These are phyloP conservation scores for Paratinospora sagittata DNA, from an alignment of 164 flowering plant genomes.

Conservation along the genomic window DNA sequence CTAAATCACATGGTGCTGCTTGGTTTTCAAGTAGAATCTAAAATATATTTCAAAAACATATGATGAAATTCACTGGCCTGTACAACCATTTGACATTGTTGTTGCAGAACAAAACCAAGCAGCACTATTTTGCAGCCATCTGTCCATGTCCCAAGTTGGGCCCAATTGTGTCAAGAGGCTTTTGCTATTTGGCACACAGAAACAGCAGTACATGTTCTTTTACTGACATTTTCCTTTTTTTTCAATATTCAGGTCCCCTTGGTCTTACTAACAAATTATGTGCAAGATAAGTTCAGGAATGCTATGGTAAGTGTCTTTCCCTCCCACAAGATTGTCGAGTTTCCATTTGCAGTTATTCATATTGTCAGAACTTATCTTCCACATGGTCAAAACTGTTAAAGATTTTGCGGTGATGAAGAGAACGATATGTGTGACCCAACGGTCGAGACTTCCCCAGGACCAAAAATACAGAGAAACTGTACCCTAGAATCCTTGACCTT, in stretches of 20 bases:
- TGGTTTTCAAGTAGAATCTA: too few relatives aligned
- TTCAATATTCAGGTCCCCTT: slow-evolving; percentile 62
- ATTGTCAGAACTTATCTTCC: not conserved
- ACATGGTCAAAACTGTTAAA: not conserved
- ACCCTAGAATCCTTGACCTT: not conserved
- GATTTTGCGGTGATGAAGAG: not conserved
- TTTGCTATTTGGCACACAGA: not conserved
- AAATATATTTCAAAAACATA: too few relatives aligned
- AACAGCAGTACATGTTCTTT: not conserved
- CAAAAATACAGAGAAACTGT: not conserved
- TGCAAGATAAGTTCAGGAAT: slow-evolving; percentile 65
- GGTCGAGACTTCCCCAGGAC: not conserved
- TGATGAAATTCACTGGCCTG: too few relatives aligned
- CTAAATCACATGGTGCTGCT: too few relatives aligned
- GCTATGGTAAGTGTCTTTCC: slow-evolving; percentile 59
- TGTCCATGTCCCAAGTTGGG: too few relatives aligned
- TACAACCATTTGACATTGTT: too few relatives aligned
- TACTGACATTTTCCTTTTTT: not conserved
- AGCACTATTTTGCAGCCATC: too few relatives aligned
- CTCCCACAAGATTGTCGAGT: not conserved
- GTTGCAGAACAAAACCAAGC: too few relatives aligned
- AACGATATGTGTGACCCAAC: not conserved
- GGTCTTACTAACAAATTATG: slow-evolving; percentile 68
- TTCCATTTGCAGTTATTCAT: not conserved
- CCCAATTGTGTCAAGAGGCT: not conserved